Evolutionary conservation across 495 filamentous ascomycete genomes (phyloP).

Genomic region (Filosporella fistucella): DNA sequence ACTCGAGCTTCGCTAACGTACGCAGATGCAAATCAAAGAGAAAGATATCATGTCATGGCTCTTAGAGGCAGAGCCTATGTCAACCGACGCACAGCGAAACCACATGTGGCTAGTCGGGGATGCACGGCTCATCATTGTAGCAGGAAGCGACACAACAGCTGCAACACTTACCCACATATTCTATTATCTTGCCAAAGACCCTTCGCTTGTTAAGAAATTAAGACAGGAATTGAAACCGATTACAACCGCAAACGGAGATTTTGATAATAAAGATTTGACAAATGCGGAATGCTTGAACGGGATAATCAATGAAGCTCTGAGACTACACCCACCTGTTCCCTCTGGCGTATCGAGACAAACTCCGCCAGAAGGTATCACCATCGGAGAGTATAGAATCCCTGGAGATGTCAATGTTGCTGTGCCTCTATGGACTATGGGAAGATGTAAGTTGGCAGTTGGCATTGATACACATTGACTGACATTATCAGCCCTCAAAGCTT

Average conservation of each 20-base stretch:
- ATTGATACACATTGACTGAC: too few species aligned
- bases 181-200: slow-evolving; percentile 6
- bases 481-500: too few species aligned
- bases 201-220: neutral
- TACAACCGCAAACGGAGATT: neutral
- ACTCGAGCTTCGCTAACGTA: too few species aligned
- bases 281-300: slow-evolving; percentile 33
- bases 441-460: too few species aligned
- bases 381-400: slow-evolving; percentile 45
- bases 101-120: slow-evolving; percentile 1
- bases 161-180: slow-evolving; percentile 9
- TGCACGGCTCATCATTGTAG: slow-evolving; percentile 13
- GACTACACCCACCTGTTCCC: slow-evolving; percentile 40
- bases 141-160: slow-evolving; percentile 18
- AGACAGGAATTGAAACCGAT: slow-evolving; percentile 14
- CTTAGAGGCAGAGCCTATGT: slow-evolving; percentile 1
- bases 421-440: too few species aligned
- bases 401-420: slow-evolving; percentile 4
- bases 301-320: slow-evolving; percentile 49
- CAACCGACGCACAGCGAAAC: neutral
- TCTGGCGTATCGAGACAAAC: slow-evolving; percentile 32
- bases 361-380: slow-evolving; percentile 36
- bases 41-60: slow-evolving; percentile 14
- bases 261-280: neutral
- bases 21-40: neutral